These are phyloP conservation scores for Calonectria honghensis DNA, from an alignment of 2,329 filamentous ascomycete species.

Conservation along the genomic window DNA sequence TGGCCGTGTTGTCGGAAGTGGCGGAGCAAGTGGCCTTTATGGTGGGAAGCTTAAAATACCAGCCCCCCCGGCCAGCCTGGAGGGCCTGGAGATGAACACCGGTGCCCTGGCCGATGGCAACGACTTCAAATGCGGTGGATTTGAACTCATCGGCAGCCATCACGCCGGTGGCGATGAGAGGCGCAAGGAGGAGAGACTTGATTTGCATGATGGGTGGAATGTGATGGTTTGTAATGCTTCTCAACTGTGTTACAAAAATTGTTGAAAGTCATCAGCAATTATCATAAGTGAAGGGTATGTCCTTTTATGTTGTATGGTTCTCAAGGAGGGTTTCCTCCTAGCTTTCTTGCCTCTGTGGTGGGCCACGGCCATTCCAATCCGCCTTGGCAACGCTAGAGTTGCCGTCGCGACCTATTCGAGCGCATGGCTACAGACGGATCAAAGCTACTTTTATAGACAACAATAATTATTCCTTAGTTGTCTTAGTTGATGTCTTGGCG, in stretches of 20 bases:
- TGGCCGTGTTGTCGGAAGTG: constrained; percentile 64
- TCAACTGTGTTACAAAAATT: too few species aligned
- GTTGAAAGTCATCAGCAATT: neutral
- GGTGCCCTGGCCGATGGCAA: constrained; percentile 70
- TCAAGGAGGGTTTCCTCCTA: too few species aligned
- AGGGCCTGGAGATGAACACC: constrained; percentile 67
- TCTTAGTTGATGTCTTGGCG: neutral
- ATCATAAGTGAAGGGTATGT: neutral
- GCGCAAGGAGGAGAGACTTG: constrained; percentile 51
- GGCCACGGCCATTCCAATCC: too few species aligned
- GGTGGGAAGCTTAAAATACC: constrained; percentile 66
- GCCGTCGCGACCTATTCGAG: too few species aligned
- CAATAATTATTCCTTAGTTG: neutral
- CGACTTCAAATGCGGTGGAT: constrained; percentile 66
- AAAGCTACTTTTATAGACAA: neutral
- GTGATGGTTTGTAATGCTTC: neutral
- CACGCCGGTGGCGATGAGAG: constrained; percentile 53
- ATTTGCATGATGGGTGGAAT: constrained; percentile 54
- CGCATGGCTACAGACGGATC: neutral
- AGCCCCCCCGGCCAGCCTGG: constrained; percentile 65
- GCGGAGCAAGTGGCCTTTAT: constrained; percentile 71
- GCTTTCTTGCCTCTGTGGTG: too few species aligned
- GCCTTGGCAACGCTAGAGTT: too few species aligned
- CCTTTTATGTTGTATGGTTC: neutral
- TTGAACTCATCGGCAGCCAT: constrained; percentile 53